Conservation (phyloP, 2,329 filamentous ascomycete genomes). For the Raffaelea ambrosiae region DNA sequence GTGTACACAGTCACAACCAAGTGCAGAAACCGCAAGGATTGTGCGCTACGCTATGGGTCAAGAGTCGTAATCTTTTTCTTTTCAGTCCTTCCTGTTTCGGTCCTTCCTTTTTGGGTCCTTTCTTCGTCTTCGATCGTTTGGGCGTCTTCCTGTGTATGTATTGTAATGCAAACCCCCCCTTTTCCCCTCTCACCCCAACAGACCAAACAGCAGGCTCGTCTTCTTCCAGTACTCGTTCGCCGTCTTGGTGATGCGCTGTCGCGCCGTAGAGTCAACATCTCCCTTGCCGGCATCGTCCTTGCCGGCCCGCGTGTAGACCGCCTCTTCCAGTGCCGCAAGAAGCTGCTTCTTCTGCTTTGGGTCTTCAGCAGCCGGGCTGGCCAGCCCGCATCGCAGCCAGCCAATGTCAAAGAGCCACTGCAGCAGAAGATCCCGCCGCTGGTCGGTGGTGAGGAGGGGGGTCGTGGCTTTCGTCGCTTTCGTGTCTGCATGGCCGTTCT, state of each 20-base stretch:
- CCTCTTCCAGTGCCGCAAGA: constrained; percentile 29
- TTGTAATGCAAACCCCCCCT: no score
- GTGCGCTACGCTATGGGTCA: no score
- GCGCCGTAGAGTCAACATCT: constrained; percentile 22
- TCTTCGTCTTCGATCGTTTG: no score
- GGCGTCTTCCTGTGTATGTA: no score
- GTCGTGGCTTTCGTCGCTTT: no score
- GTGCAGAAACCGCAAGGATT: no score
- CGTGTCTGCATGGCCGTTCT: constrained; percentile 4
- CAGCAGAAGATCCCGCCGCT: constrained; percentile 37
- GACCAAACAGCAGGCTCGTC: constrained; percentile 72
- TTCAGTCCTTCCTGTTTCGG: no score
- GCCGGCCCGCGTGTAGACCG: constrained; percentile 34
- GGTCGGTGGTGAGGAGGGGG: constrained; percentile 12
- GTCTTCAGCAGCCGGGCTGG: no score
- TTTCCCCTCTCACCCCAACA: constrained; percentile 41
- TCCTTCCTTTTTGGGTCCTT: no score
- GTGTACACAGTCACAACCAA: no score
- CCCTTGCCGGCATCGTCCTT: constrained; percentile 18
- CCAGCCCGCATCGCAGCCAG: constrained; percentile 39
- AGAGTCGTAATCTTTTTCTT: no score
- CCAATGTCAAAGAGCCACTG: constrained; percentile 56
- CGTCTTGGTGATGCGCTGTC: constrained; percentile 49
- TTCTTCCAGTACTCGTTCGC: constrained; percentile 76
- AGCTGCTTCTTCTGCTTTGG: no score